These are phyloP conservation scores for Gossypium sturtianum DNA, from an alignment of 345 rosid genomes.

Conservation along the genomic window DNA sequence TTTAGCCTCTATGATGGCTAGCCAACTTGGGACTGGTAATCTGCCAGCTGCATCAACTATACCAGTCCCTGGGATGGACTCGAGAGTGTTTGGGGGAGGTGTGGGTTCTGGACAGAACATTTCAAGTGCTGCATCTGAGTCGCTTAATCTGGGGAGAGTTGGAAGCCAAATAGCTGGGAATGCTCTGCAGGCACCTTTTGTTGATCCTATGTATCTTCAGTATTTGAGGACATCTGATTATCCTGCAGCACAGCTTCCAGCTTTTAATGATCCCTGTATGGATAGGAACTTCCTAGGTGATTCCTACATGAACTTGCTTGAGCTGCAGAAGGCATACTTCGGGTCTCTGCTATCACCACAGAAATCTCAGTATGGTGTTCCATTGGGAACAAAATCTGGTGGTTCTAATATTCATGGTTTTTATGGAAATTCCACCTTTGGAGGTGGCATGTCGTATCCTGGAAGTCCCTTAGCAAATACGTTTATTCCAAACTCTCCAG, in stretches of 20 bases:
- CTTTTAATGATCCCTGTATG: conserved; percentile 40
- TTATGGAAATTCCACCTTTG: conserved; percentile 53
- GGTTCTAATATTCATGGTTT: conserved; percentile 53
- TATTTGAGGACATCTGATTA: conserved; percentile 48
- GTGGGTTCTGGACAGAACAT: conserved; percentile 42
- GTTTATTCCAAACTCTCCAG: conserved; percentile 47
- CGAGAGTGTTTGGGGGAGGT: conserved; percentile 58
- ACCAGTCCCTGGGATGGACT: conserved; percentile 56
- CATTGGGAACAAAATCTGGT: conserved; percentile 43
- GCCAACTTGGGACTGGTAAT: conserved; percentile 59
- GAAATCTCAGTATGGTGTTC: conserved; percentile 50
- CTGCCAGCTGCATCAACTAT: conserved; percentile 52
- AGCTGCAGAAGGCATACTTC: conserved; percentile 58
- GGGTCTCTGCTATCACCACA: conserved; percentile 48
- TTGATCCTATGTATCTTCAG: conserved; percentile 64
- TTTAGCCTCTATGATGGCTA: conserved; percentile 49
- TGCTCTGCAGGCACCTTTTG: conserved; percentile 45
- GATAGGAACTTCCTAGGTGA: conserved; percentile 47
- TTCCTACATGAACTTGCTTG: conserved; percentile 52
- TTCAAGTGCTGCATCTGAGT: conserved; percentile 31
- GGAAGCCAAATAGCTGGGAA: conserved; percentile 43
- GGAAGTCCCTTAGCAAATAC: conserved; percentile 55
- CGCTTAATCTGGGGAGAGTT: conserved; percentile 37
- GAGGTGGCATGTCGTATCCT: conserved; percentile 54
- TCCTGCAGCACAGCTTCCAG: conserved; percentile 44